Evolutionary conservation across 371 early-diverging fungal species (phyloP).

Genomic region (Circinella minor): DNA sequence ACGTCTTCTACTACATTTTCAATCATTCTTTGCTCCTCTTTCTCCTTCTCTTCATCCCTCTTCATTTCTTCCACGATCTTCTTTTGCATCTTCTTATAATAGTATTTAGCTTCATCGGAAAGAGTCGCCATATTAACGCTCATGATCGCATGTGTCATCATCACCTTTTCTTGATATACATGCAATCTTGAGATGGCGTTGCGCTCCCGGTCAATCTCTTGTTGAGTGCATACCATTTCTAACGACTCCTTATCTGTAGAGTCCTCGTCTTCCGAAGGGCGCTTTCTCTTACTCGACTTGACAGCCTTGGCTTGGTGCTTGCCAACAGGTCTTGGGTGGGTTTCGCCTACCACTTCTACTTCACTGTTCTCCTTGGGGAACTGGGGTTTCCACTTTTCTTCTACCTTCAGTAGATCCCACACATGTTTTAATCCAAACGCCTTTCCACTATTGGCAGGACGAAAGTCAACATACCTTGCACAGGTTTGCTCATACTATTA

Average conservation of each 20-base stretch:
- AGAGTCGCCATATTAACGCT: background rate
- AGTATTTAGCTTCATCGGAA: background rate
- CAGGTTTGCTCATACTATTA: background rate
- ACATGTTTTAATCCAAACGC: too few relatives aligned
- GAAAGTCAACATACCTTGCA: background rate
- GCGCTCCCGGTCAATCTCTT: background rate
- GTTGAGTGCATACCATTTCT: background rate
- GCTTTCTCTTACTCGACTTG: conserved; percentile 2
- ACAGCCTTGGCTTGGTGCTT: background rate
- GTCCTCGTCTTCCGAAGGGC: background rate
- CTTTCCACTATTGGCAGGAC: background rate
- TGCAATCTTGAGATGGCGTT: background rate
- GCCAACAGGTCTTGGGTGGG: background rate
- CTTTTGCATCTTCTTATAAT: background rate
- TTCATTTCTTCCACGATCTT: background rate
- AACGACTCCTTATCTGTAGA: background rate
- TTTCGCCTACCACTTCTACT: too few relatives aligned
- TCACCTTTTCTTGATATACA: background rate
- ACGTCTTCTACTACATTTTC: too few relatives aligned
- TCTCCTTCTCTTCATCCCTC: background rate
- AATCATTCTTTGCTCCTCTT: background rate
- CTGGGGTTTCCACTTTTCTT: too few relatives aligned
- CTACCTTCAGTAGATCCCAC: too few relatives aligned
- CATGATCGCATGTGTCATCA: background rate
- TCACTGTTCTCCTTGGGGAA: too few relatives aligned